Percentiles rank a stretch among this genome's conserved stretches.
Evolutionary conservation across 495 filamentous ascomycete species (phyloP).

Genomic region (Penicillium bialowiezense): DNA sequence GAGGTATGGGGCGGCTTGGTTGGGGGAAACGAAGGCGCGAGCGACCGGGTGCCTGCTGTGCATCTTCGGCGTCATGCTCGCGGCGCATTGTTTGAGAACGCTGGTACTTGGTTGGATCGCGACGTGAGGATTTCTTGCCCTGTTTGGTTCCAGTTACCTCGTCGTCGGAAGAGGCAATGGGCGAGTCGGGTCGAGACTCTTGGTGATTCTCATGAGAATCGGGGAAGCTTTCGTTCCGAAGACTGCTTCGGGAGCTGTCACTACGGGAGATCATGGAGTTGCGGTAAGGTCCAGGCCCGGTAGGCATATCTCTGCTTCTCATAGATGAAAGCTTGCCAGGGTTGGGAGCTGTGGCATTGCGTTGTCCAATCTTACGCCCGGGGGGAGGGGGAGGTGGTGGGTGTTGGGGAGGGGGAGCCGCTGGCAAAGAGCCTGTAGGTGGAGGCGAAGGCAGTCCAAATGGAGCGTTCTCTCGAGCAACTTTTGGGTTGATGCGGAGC

Average conservation of each 20-base stretch:
- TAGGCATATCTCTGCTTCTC: conserved; percentile 6
- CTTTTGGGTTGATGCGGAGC: conserved; percentile 17
- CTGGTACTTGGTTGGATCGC: conserved; percentile 8
- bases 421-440: conserved; percentile 27
- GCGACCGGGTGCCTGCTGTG: conserved; percentile 3
- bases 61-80: conserved; percentile 13
- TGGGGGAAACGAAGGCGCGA: conserved; percentile 8
- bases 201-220: conserved; percentile 18
- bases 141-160: conserved; percentile 27
- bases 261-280: conserved; percentile 22
- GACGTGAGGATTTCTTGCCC: conserved; percentile 5
- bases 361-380: conserved; percentile 7
- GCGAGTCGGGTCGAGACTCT: conserved; percentile 34
- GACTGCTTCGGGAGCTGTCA: conserved; percentile 29
- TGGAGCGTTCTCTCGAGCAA: conserved; percentile 21
- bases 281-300: conserved; percentile 13
- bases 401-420: conserved; percentile 22
- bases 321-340: neutral
- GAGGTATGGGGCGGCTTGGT: conserved; percentile 20
- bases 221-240: conserved; percentile 22
- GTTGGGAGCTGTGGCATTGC: conserved; percentile 19
- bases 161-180: conserved; percentile 44
- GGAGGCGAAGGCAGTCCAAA: conserved; percentile 33
- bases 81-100: conserved; percentile 8
- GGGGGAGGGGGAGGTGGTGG: conserved; percentile 12